phyloP scores from a whole-genome alignment of 805 yeast species.

The Sungouiella blattae region DNA sequence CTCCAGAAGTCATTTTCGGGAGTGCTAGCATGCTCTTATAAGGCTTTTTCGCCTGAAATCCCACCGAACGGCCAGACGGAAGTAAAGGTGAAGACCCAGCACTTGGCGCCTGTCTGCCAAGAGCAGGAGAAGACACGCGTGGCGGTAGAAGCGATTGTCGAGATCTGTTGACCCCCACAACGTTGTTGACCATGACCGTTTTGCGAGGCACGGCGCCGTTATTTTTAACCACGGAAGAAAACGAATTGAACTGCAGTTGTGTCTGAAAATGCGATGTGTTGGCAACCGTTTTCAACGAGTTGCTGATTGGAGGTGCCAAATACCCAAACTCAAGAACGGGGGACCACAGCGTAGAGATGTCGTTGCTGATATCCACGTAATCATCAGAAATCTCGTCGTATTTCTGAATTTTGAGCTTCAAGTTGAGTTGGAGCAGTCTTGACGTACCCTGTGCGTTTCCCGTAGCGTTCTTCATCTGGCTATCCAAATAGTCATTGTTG shows the following conservation, averaged over 20 bases:
- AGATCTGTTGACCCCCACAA: conserved; percentile 16
- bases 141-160: conserved; percentile 7
- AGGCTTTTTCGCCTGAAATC: conserved; percentile 1
- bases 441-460: conserved; percentile 8
- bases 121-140: conserved; percentile 1
- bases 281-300: conserved; percentile 27
- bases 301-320: conserved; percentile 37
- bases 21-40: conserved; percentile 5
- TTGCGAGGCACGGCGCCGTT: conserved; percentile 8
- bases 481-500: conserved; percentile 26
- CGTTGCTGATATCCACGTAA: conserved; percentile 20
- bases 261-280: conserved; percentile 17
- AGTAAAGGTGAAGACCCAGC: conserved; percentile 7
- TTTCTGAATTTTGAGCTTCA: conserved; percentile 25
- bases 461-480: conserved; percentile 15
- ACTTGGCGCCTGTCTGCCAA: conserved; percentile 1
- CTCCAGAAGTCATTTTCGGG: conserved; percentile 22
- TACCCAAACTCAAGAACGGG: conserved; percentile 37
- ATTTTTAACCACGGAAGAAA: conserved; percentile 2
- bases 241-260: conserved; percentile 13
- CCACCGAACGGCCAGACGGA: conserved; percentile 4
- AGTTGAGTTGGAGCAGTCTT: conserved; percentile 24
- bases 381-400: conserved; percentile 5
- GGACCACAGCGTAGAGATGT: conserved; percentile 36
- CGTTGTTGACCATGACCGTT: conserved; percentile 21